Conservation (phyloP, 106 monocot species). For the Gastrodia elata region DNA sequence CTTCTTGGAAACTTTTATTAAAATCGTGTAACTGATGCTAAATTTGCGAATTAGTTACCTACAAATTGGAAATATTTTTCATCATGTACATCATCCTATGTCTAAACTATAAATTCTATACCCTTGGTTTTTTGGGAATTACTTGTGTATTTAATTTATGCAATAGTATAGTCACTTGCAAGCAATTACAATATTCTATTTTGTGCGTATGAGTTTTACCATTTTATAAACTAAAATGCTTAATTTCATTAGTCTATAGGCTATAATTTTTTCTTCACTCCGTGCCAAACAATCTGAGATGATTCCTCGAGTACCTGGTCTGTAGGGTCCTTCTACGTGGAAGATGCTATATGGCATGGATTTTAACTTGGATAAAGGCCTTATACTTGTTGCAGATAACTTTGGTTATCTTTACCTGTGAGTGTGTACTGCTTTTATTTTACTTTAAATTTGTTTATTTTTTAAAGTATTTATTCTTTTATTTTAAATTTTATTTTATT, state of each 20-base stretch:
- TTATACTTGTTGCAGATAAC: constrained; percentile 71
- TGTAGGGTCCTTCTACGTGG: constrained; percentile 69
- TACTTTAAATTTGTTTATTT: too few relatives aligned
- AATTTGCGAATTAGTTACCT: not conserved
- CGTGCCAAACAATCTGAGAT: not conserved
- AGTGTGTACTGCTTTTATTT: constrained; percentile 22
- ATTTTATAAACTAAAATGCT: not conserved
- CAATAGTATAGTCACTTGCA: not conserved
- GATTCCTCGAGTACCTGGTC: constrained; percentile 7
- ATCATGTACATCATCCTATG: not conserved
- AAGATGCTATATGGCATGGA: constrained; percentile 95
- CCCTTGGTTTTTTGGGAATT: not conserved
- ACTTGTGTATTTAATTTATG: not conserved
- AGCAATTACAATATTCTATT: not conserved
- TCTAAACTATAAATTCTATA: not conserved
- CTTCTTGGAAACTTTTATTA: not conserved
- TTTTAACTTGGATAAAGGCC: constrained; percentile 59
- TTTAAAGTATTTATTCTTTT: not conserved
- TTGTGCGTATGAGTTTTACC: not conserved
- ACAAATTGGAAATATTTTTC: not conserved
- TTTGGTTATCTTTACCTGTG: constrained; percentile 86
- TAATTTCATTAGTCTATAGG: not conserved
- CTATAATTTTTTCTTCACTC: not conserved
- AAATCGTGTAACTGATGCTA: too few relatives aligned
- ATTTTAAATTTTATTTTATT: too few relatives aligned